These are phyloP conservation scores for Lactarius psammicola DNA, from an alignment of 768 basidiomycete species.

Conservation along the genomic window DNA sequence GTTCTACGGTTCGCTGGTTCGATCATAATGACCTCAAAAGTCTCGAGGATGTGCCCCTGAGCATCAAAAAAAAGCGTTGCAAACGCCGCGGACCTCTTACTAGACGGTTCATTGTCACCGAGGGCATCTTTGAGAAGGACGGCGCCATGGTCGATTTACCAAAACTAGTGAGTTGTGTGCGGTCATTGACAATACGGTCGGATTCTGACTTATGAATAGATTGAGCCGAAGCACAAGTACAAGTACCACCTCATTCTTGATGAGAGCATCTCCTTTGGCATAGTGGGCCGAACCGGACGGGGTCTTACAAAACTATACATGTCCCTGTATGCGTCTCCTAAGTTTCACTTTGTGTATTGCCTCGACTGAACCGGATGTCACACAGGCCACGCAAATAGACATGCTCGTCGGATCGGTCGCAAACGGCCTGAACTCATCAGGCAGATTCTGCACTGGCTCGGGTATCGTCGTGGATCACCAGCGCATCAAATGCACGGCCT, in stretches of 20 bases:
- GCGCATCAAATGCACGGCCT: neutral
- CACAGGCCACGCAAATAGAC: neutral
- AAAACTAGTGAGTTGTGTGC: slow-evolving; percentile 64
- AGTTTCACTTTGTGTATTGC: neutral
- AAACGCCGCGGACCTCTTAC: slow-evolving; percentile 81
- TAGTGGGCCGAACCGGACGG: slow-evolving; percentile 54
- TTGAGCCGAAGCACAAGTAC: slow-evolving; percentile 92
- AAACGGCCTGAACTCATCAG: neutral
- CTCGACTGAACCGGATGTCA: too few species aligned
- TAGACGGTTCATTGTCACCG: slow-evolving; percentile 91
- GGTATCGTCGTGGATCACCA: neutral
- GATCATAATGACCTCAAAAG: slow-evolving; percentile 94
- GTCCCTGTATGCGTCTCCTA: slow-evolving; percentile 66
- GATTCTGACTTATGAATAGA: slow-evolving; percentile 43
- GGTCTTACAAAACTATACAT: slow-evolving; percentile 34
- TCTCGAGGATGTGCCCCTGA: slow-evolving; percentile 80
- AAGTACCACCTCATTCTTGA: slow-evolving; percentile 95
- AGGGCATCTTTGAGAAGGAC: slow-evolving; percentile 95
- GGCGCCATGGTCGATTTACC: slow-evolving; percentile 91
- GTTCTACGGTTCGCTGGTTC: slow-evolving; percentile 90
- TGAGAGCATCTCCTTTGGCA: slow-evolving; percentile 91
- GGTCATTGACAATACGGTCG: neutral
- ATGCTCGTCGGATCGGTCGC: neutral
- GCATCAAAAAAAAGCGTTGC: slow-evolving; percentile 80
- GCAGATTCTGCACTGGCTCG: neutral